Percentiles rank a stretch among this genome's conserved stretches.
phyloP scores from a whole-genome alignment of 768 basidiomycete genomes.

The Russula compacta region DNA sequence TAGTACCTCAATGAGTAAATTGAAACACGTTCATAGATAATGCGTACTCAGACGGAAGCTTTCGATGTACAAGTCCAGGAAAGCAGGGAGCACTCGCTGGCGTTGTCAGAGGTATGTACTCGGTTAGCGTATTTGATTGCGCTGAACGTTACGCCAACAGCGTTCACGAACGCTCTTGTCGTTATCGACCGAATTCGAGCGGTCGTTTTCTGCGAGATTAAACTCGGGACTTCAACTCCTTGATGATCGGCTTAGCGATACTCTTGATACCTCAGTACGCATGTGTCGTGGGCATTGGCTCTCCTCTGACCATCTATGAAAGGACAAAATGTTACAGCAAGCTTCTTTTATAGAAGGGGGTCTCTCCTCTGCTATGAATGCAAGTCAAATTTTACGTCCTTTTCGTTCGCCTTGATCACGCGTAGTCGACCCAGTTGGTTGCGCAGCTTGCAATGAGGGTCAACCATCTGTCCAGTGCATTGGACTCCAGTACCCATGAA shows the following conservation, averaged over 20 bases:
- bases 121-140: not conserved
- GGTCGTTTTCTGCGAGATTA: slow-evolving; percentile 1
- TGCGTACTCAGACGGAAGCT: slow-evolving; percentile 1
- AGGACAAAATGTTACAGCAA: slow-evolving; percentile 10
- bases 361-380: slow-evolving; percentile 6
- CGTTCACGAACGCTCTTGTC: not conserved
- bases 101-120: slow-evolving; percentile 6
- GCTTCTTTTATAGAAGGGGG: slow-evolving; percentile 2
- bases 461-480: not conserved
- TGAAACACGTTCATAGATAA: not conserved
- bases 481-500: slow-evolving; percentile 9
- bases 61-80: slow-evolving; percentile 11
- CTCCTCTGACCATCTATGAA: not conserved
- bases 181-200: slow-evolving; percentile 11
- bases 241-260: not conserved
- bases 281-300: not conserved
- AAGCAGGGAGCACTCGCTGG: slow-evolving; percentile 5
- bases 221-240: slow-evolving; percentile 1
- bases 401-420: not conserved
- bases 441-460: not conserved
- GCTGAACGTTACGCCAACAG: not conserved
- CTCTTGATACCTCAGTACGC: slow-evolving; percentile 1
- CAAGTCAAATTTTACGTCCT: not conserved
- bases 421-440: slow-evolving; percentile 1
- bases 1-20: not conserved